Base-by-base conservation (phyloP, 2,329 filamentous ascomycete genomes). In the Neonectria ditissima region DNA sequence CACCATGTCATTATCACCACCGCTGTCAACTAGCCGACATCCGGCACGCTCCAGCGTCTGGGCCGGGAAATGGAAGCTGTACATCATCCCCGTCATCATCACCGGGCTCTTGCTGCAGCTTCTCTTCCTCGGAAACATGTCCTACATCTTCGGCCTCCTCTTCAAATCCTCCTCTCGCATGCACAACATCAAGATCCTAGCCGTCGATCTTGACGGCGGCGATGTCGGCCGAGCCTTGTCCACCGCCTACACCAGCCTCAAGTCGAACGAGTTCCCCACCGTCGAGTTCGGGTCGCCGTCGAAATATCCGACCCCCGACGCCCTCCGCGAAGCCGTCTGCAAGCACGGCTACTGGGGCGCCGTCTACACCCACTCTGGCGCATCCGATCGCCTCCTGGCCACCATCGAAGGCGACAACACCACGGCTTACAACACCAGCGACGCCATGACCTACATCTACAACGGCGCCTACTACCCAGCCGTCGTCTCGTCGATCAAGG, bases 331-430 rank as follows among this genome's bases (percentile, higher is more conserved):
- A 26, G 73, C 73, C 4, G 77, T 80, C 20, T 80, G 79, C 63
- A 68, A 72, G 11, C 65, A 65, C 1, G 64, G 70, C 26, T 78
- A 78, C 59, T 81, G 79, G 79, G 79, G 64, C 7, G 77, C 75
- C 4, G 59, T 80, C 14, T 76, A 78, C 30, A 68, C 70, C 26
- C 59, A 68, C 16, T 30, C 63, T 5, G 74, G 73, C 1, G 74
- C 78, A 2, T 76, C 77, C 1, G 44, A 56, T 13, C 70, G 73
- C 39, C 66, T 79, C n/a, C 59, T 69, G 16, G 51, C 56, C 11
- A 75, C 74, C n/a, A 32, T 80, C 10, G 73, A 71, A 45, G 66
- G 66, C 1, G 51, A 56, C 2, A 34, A 34, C 30, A 14, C 30
- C 11, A 63, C 62, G 1, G 14, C 37, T 3, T 80, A 80, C 68